These are phyloP conservation scores for Sclerotiophoma versabilis DNA, from an alignment of 2,329 filamentous ascomycete species.

Conservation along the genomic window DNA sequence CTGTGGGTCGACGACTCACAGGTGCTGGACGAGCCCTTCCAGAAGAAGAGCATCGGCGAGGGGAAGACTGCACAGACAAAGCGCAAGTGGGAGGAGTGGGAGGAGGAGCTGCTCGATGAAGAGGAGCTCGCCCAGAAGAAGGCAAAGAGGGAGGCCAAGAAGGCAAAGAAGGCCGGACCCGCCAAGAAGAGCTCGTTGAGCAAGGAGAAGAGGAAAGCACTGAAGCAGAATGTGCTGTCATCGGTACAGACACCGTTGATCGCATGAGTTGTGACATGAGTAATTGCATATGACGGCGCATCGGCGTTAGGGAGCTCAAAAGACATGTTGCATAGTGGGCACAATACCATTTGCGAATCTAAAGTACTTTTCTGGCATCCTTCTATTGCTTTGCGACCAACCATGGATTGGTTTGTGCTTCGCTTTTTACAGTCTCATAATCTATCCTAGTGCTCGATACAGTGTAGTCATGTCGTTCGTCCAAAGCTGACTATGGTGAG, in stretches of 20 bases:
- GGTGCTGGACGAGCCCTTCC: conserved; percentile 65
- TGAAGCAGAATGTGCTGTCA: conserved; percentile 57
- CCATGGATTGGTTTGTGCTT: no score
- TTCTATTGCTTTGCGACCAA: not conserved
- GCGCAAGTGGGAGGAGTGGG: conserved; percentile 50
- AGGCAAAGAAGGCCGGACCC: conserved; percentile 43
- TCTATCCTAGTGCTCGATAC: no score
- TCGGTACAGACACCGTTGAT: conserved; percentile 51
- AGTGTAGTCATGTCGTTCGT: no score
- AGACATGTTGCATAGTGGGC: conserved; percentile 22
- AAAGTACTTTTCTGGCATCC: conserved; percentile 3
- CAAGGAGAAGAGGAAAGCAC: conserved; percentile 58
- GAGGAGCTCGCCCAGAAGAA: conserved; percentile 46
- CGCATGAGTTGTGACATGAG: conserved; percentile 18
- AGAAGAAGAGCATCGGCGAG: conserved; percentile 34
- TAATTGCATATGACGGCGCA: conserved; percentile 28
- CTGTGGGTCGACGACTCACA: conserved; percentile 83
- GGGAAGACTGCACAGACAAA: conserved; percentile 43
- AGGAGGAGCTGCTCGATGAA: conserved; percentile 47
- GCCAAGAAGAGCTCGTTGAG: conserved; percentile 43
- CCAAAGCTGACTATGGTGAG: no score
- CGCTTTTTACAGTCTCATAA: no score
- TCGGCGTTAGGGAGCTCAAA: conserved; percentile 32
- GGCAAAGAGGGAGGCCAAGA: conserved; percentile 60
- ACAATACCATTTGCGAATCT: conserved; percentile 27